phyloP scores from a whole-genome alignment of 805 yeast species.

The Metschnikowia corniflorae region DNA sequence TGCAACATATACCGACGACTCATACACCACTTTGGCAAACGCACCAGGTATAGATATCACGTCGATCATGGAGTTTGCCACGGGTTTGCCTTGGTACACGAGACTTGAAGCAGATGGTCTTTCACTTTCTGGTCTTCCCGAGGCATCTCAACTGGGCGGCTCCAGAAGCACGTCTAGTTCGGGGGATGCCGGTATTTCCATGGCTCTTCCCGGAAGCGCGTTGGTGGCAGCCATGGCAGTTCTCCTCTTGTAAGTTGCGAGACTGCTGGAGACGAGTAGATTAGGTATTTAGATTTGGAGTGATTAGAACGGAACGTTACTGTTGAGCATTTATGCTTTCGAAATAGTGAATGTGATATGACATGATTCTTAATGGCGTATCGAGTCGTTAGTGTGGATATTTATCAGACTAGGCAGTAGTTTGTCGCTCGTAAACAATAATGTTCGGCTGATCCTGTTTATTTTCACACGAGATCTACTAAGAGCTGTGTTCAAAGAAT shows the following conservation, averaged over 20 bases:
- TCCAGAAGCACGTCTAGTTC: constrained; percentile 1
- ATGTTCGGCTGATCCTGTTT: too few relatives aligned
- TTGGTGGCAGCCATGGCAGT: constrained; percentile 33
- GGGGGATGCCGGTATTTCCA: constrained; percentile 15
- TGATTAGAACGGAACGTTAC: too few relatives aligned
- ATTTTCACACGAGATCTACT: too few relatives aligned
- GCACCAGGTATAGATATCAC: constrained; percentile 19
- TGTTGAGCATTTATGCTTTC: too few relatives aligned
- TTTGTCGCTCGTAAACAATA: too few relatives aligned
- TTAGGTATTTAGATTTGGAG: too few relatives aligned
- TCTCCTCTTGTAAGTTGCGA: constrained; percentile 27
- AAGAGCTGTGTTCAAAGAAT: too few relatives aligned
- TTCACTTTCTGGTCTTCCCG: not conserved
- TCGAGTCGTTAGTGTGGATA: too few relatives aligned
- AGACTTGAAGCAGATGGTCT: constrained; percentile 18
- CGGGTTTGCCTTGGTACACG: constrained; percentile 32
- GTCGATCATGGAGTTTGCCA: constrained; percentile 30
- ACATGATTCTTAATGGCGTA: too few relatives aligned
- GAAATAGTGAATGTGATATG: too few relatives aligned
- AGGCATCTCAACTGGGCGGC: not conserved
- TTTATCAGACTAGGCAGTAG: too few relatives aligned
- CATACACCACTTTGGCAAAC: constrained; percentile 40
- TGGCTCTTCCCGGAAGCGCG: constrained; percentile 29
- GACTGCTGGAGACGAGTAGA: too few relatives aligned
- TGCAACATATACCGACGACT: constrained; percentile 41